Base-by-base conservation (phyloP, 768 basidiomycete species). In the Chlorophyllum brunneum region DNA sequence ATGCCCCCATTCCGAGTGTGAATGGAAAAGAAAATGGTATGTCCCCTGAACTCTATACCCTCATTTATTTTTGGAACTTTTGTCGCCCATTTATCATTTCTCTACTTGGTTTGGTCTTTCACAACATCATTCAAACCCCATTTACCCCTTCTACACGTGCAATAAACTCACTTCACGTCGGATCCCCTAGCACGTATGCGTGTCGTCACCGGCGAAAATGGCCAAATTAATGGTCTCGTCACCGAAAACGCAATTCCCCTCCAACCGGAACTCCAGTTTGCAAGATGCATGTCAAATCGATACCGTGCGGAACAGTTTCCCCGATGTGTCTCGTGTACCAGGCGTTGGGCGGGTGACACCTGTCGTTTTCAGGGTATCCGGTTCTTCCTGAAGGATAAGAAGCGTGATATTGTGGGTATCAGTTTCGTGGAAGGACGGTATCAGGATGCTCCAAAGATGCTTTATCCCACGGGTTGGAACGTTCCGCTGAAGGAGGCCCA, bases 281-380 rank as follows among this genome's bases (percentile, higher is more conserved):
- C 88, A 2, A 79, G 89, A 4, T 92, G 89, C 70, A 92, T 92
- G 89, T 89, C 88, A 0, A 86, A 82, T 59, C 78, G 86, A 42
- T 91, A 90, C 64, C 80, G 79, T 56, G 68, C 73, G 38, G 86
- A 89, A 57, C 73, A 77, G 46, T 88, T 90, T 66, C 86, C 88
- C 34, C 83, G 86, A 11, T 92, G 89, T 60, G 85, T 91, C 30
- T 85, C 88, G 2, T 92, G 89, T 65, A 90, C 85, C 29, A 83
- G 89, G 36, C 84, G 89, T 20, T 91, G 89, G 88, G 88, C 88
- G 0, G 88, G 89, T 34, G 89, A 92, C 63, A 90, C 88, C 2
- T 92, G 89, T 62, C 83, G 89, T 22, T 92, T 92, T 67, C 89
- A 91, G 64, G 82, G 82, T n/a, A 86, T 92, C 57, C 81, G 89